Percentiles rank a stretch among this genome's conserved stretches.
Evolutionary conservation across 257 asterid species (phyloP).

Genomic region (Penstemon eatonii): DNA sequence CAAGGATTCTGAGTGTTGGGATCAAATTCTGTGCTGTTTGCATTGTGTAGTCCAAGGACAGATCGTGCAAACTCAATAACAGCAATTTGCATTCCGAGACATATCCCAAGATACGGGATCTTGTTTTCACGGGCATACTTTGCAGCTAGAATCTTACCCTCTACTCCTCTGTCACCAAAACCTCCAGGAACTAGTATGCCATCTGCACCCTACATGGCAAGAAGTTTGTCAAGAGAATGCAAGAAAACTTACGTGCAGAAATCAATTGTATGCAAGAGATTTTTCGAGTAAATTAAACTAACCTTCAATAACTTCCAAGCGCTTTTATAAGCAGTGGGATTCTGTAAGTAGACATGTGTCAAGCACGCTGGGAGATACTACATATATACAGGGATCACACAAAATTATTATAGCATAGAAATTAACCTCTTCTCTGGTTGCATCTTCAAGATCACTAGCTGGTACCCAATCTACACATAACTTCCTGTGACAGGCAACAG

Average conservation of each 20-base stretch:
- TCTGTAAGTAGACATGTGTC: slow-evolving; percentile 47
- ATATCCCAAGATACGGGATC: slow-evolving; percentile 74
- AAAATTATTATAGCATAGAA: slow-evolving; percentile 24
- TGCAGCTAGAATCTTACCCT: slow-evolving; percentile 82
- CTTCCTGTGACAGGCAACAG: slow-evolving; percentile 73
- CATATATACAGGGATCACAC: slow-evolving; percentile 20
- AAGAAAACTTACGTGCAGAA: slow-evolving; percentile 1
- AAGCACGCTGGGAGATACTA: slow-evolving; percentile 31
- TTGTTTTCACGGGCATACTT: slow-evolving; percentile 74
- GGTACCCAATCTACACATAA: slow-evolving; percentile 85
- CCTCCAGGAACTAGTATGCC: slow-evolving; percentile 82
- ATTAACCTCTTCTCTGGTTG: slow-evolving; percentile 63
- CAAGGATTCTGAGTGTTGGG: slow-evolving; percentile 59
- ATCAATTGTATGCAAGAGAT: slow-evolving; percentile 1
- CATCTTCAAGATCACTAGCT: slow-evolving; percentile 85
- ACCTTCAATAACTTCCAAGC: slow-evolving; percentile 93
- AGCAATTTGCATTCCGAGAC: slow-evolving; percentile 79
- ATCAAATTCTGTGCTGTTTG: slow-evolving; percentile 73
- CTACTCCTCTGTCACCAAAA: slow-evolving; percentile 84
- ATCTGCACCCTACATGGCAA: slow-evolving; percentile 61
- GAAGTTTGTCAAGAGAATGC: slow-evolving; percentile 24
- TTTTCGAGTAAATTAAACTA: slow-evolving; percentile 26
- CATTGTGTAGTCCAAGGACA: slow-evolving; percentile 62
- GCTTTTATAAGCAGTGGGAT: slow-evolving; percentile 59
- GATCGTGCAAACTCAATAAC: slow-evolving; percentile 70